Evolutionary conservation across 805 yeast genomes (phyloP).

Genomic region (Danielia reshetovae): DNA sequence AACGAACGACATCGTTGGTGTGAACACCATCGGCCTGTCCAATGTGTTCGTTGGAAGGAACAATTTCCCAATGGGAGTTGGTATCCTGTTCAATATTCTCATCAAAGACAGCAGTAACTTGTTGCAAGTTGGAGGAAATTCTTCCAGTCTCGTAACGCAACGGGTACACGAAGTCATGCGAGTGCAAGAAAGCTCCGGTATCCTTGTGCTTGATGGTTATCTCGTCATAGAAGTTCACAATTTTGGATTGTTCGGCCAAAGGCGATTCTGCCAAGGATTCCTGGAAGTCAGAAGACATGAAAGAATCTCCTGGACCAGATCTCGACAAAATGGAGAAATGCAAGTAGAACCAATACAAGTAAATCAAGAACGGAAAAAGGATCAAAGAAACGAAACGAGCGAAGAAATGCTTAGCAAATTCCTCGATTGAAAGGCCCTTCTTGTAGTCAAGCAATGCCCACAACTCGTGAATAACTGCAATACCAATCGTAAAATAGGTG

Average conservation of each 20-base stretch:
- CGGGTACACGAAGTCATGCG: constrained; percentile 75
- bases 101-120: constrained; percentile 64
- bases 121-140: constrained; percentile 90
- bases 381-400: constrained; percentile 72
- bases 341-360: constrained; percentile 85
- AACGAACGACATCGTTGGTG: constrained; percentile 72
- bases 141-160: constrained; percentile 95
- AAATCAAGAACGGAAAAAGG: constrained; percentile 75
- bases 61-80: constrained; percentile 83
- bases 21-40: constrained; percentile 32
- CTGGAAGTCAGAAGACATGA: constrained; percentile 95
- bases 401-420: constrained; percentile 63
- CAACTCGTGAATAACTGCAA: constrained; percentile 78
- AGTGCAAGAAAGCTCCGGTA: constrained; percentile 76
- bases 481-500: constrained; percentile 83
- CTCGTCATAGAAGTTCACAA: constrained; percentile 70
- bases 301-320: constrained; percentile 94
- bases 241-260: constrained; percentile 64
- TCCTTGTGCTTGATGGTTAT: constrained; percentile 78
- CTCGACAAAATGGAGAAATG: constrained; percentile 78
- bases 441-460: constrained; percentile 81
- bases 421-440: constrained; percentile 56
- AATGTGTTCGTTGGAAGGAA: constrained; percentile 52
- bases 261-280: constrained; percentile 85
- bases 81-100: constrained; percentile 35